phyloP scores from a whole-genome alignment of 148 eudicot species.

The Vaccinium myrtillus region DNA sequence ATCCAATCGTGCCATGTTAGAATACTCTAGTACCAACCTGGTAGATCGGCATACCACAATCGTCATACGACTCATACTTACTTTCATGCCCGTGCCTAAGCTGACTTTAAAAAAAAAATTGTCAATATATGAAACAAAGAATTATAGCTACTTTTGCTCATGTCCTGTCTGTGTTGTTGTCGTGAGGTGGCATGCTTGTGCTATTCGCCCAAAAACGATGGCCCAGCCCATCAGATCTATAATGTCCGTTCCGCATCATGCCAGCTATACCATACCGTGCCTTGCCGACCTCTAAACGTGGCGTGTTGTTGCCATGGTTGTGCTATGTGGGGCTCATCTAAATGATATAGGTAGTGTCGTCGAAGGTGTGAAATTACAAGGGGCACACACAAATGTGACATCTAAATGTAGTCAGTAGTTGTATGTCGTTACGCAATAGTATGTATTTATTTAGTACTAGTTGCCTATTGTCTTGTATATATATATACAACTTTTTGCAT shows the following conservation, averaged over 20 bases:
- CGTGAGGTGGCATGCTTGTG: not conserved
- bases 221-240: not conserved
- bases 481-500: not conserved
- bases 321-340: not conserved
- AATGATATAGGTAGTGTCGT: not conserved
- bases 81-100: not conserved
- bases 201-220: not conserved
- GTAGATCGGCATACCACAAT: not conserved
- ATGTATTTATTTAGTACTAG: not conserved
- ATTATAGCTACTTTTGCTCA: not conserved
- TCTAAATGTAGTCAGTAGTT: not conserved
- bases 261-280: too few species aligned
- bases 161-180: not conserved
- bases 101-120: not conserved
- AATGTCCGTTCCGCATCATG: too few species aligned
- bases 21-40: not conserved
- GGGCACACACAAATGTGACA: not conserved
- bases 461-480: not conserved
- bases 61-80: not conserved
- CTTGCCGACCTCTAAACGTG: not conserved
- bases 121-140: not conserved
- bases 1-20: not conserved
- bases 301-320: not conserved
- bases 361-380: not conserved
- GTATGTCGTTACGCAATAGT: not conserved